Evolutionary conservation across 345 rosid genomes (phyloP).

Genomic region (Capsella bursapastoris): DNA sequence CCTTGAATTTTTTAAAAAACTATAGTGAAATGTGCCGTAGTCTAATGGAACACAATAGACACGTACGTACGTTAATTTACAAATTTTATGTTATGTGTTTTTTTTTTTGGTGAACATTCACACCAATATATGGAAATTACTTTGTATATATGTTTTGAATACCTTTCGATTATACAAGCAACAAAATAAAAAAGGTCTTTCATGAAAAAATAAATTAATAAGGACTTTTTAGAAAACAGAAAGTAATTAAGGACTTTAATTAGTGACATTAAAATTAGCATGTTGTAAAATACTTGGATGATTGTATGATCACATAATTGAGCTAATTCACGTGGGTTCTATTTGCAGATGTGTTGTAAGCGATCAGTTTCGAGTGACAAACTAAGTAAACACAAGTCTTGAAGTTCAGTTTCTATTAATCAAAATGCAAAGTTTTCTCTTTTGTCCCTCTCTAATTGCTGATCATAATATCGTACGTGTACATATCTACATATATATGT

Average conservation of each 20-base stretch:
- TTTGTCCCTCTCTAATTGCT: not conserved
- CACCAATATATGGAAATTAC: not conserved
- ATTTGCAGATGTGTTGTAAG: not conserved
- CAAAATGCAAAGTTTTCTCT: not conserved
- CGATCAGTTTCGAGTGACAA: not conserved
- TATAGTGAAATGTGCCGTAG: not conserved
- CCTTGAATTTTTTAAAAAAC: not conserved
- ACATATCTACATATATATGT: not conserved
- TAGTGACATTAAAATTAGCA: not conserved
- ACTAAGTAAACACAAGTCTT: not conserved
- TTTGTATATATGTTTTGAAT: not conserved
- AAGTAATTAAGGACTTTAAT: not conserved
- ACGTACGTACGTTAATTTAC: no score
- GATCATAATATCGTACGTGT: not conserved
- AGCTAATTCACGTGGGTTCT: not conserved
- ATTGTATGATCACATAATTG: not conserved
- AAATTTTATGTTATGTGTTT: no score
- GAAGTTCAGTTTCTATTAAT: slow-evolving; percentile 1
- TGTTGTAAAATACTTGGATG: not conserved
- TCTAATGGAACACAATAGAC: no score
- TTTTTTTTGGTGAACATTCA: no score
- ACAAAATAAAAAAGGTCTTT: not conserved
- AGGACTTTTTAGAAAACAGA: not conserved
- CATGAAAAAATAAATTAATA: not conserved
- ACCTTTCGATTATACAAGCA: not conserved